Evolutionary conservation across 1,284 basidiomycete genomes (phyloP), one percentile per base, ranked within the genome.

Genomic region (Tylopilus sp.): DNA sequence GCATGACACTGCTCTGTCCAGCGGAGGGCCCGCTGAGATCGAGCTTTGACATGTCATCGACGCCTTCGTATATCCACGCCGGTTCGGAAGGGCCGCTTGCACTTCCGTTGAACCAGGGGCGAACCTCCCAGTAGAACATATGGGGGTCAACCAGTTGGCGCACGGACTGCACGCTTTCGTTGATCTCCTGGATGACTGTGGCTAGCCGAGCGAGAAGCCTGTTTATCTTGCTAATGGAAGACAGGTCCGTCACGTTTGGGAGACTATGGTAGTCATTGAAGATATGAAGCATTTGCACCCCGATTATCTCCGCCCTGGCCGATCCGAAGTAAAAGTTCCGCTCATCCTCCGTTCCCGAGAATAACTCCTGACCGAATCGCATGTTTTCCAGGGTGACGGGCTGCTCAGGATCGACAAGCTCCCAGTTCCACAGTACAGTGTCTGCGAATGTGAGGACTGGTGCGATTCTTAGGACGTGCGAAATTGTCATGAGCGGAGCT

Each of bases 361-460:
- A 97, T 3, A 81, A 68, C 59, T 87, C 81, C 51, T 77, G 69
- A 61, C 56, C 67, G 28, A 88, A 84, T 46, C 74, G 73, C 73
- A 85, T 77, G 71, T 88, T 83, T 56, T 79, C 77, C 52, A 76
- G 69, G 54, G 78, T 80, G 52, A 79, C 65, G 44, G 79, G 81
- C 40, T 70, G 67, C 21, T 68, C 71, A 36, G 84, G 75, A 60
- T 82, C 70, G 48, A 79, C 66, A 46, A 82, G 74, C 44, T 84
- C 77, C 80, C 86, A 94, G 65, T 98, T 97, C 91, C 93, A 99
- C 1, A 98, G 78, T 9, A 99, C 94, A 4, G 90, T 93, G 66
- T 96, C 94, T 31, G 95, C 91, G 64, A 95, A 99, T 1, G 94
- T 98, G 52, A 98, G 75, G 54, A 99, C 81, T 0, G 95, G 95